Conservation (phyloP, 23 red algal species). For the Pyropia haitanensis region DNA sequence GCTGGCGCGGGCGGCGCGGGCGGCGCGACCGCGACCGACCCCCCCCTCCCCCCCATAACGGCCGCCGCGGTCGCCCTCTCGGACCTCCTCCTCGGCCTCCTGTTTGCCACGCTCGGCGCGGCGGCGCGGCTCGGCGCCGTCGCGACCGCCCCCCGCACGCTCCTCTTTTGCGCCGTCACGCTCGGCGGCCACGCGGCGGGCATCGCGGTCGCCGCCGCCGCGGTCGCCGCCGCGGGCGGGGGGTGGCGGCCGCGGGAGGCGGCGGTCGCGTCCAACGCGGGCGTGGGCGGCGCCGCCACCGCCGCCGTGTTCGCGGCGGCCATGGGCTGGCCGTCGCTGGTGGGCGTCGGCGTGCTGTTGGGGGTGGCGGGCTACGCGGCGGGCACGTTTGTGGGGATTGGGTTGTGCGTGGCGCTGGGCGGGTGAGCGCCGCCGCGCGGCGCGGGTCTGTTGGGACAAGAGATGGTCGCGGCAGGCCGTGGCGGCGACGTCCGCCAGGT, state of each 20-base stretch:
- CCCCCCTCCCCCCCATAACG: no score
- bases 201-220: neutral
- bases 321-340: slow-evolving; percentile 16
- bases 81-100: neutral
- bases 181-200: slow-evolving; percentile 14
- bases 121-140: slow-evolving; percentile 1
- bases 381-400: slow-evolving; percentile 21
- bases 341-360: slow-evolving; percentile 23
- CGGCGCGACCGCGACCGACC: no score
- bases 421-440: no score
- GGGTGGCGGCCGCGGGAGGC: slow-evolving; percentile 11
- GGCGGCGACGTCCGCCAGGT: no score
- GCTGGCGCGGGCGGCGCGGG: no score
- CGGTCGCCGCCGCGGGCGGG: neutral
- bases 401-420: neutral
- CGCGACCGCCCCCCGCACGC: neutral
- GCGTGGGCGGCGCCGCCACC: slow-evolving; percentile 40
- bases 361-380: slow-evolving; percentile 32
- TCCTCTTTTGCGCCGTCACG: slow-evolving; percentile 10
- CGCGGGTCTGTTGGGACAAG: no score
- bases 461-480: no score
- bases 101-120: slow-evolving; percentile 15
- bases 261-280: slow-evolving; percentile 48
- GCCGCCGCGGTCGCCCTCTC: neutral
- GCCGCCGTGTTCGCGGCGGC: slow-evolving; percentile 44